These are phyloP conservation scores for Globisporangium radiosum DNA, from an alignment of 352 stramenopile species.

Conservation along the genomic window DNA sequence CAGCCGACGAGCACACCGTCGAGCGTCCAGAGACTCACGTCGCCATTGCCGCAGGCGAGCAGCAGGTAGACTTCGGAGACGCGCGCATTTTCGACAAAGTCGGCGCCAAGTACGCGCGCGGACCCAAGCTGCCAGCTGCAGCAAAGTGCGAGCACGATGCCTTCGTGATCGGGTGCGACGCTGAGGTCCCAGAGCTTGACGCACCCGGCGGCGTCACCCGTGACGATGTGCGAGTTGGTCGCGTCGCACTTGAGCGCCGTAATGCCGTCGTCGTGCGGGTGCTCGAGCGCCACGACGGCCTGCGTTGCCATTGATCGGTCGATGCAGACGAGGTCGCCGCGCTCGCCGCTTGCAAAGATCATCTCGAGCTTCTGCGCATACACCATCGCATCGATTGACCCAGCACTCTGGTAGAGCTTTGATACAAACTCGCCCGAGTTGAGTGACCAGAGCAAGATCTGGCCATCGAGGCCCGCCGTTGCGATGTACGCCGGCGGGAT, in stretches of 20 bases:
- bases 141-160: slow-evolving; percentile 46
- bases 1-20: slow-evolving; percentile 58
- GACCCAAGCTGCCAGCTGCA: slow-evolving; percentile 41
- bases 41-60: slow-evolving; percentile 50
- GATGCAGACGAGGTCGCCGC: slow-evolving; percentile 55
- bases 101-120: slow-evolving; percentile 35
- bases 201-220: slow-evolving; percentile 43
- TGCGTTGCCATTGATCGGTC: slow-evolving; percentile 59
- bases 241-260: slow-evolving; percentile 51
- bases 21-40: slow-evolving; percentile 70
- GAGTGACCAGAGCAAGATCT: slow-evolving; percentile 72
- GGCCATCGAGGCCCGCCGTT: slow-evolving; percentile 58
- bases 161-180: slow-evolving; percentile 45
- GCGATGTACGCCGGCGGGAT: slow-evolving; percentile 66
- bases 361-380: slow-evolving; percentile 71
- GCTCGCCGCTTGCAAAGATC: slow-evolving; percentile 59
- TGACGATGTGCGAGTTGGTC: slow-evolving; percentile 50
- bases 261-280: slow-evolving; percentile 33
- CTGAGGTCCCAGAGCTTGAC: slow-evolving; percentile 67
- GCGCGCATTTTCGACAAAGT: slow-evolving; percentile 63
- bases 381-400: slow-evolving; percentile 60
- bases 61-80: slow-evolving; percentile 56
- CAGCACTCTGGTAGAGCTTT: slow-evolving; percentile 48
- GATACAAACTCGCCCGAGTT: slow-evolving; percentile 69
- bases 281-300: slow-evolving; percentile 32